Evolutionary conservation across 2,329 filamentous ascomycete genomes (phyloP).

Genomic region (Ceratocystis papillata): DNA sequence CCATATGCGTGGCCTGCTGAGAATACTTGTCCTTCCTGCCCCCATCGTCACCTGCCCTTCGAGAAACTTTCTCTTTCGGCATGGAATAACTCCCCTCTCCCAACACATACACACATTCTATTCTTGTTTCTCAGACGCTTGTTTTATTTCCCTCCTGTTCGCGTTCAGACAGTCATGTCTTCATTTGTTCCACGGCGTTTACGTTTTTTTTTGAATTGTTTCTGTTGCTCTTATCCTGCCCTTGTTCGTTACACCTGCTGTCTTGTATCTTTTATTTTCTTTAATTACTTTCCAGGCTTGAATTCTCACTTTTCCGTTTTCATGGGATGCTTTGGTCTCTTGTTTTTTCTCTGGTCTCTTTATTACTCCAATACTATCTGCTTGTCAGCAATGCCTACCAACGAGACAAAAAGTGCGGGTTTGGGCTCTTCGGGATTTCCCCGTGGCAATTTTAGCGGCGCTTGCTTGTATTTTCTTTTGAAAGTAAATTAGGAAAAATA

Average conservation of each 20-base stretch:
- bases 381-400: not conserved
- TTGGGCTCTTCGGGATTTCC: not conserved
- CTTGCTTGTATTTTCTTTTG: not conserved
- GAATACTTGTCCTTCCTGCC: not conserved
- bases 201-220: not conserved
- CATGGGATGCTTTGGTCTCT: not conserved
- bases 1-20: not conserved
- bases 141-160: not conserved
- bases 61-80: not conserved
- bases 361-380: not conserved
- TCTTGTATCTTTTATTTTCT: not conserved
- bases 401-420: not conserved
- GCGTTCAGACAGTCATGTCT: slow-evolving; percentile 4
- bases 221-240: not conserved
- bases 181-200: slow-evolving; percentile 9
- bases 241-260: too few species aligned
- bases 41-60: not conserved
- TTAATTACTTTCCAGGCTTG: not conserved
- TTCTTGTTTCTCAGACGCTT: not conserved
- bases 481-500: too few species aligned
- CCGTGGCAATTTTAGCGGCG: not conserved
- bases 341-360: not conserved
- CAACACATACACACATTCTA: not conserved
- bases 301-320: not conserved
- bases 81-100: not conserved